A percentile compares a stretch with the other conserved stretches of the same genome.
Conservation (phyloP, 2,329 filamentous ascomycete species). For the Calonectria montana region DNA sequence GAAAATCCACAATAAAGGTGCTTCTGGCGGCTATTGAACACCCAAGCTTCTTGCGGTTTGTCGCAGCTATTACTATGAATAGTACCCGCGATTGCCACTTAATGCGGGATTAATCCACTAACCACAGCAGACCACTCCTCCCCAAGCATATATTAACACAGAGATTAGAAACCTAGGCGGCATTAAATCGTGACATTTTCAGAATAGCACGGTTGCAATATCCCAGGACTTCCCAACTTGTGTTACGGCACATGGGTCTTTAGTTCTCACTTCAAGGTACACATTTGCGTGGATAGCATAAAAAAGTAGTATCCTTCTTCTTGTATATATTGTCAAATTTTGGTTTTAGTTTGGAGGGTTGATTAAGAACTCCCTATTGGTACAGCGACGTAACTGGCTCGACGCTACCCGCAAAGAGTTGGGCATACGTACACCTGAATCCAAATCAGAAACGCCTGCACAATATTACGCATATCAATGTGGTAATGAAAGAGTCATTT, state of each 20-base stretch:
- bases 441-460: too few species aligned
- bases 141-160: not conserved
- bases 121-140: not conserved
- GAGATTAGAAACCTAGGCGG: not conserved
- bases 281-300: too few species aligned
- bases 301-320: too few species aligned
- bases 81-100: not conserved
- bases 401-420: too few species aligned
- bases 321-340: too few species aligned
- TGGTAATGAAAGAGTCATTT: too few species aligned
- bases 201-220: not conserved
- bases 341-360: too few species aligned
- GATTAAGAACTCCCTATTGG: too few species aligned
- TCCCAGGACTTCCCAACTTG: not conserved
- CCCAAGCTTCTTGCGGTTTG: not conserved
- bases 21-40: not conserved
- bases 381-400: too few species aligned
- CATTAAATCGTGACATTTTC: not conserved
- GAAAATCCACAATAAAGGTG: not conserved
- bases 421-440: too few species aligned
- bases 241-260: not conserved
- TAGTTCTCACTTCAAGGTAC: too few species aligned
- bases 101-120: constrained; percentile 4
- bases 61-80: not conserved
- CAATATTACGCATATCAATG: too few species aligned